Evolutionary conservation across 805 yeast genomes (phyloP), one percentile per base, ranked within the genome.

Genomic region (Teunomyces kruisii): DNA sequence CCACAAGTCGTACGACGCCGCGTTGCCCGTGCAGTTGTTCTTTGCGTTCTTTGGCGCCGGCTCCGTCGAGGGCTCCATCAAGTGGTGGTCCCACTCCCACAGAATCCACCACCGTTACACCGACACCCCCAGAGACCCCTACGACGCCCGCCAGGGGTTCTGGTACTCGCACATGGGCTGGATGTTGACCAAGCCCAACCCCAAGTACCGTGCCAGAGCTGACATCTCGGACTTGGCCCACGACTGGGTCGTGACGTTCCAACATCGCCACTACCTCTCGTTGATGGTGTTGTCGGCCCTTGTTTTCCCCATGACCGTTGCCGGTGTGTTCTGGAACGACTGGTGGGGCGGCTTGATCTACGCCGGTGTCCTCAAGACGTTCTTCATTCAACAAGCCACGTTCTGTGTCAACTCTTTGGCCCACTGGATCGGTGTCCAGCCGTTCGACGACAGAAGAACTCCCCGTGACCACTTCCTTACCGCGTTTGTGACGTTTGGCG

Each of bases 21-120:
- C 71, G 48, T 62, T 74, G 59, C 83, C 88, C 12, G 72, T 84
- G 35, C 77, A 81, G 53, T 58, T 84, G 35, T 79, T 84, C 54
- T 85, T 68, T 59, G 95, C 92, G 5, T 64, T 84, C 22, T 86
- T 86, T 57, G 95, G 95, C 51, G 88, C 92, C 28, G 86, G 90
- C 35, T 81, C 90, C 44, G 82, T 86, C 40, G 90, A 86, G 65
- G 95, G 95, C 53, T 85, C 92, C 33, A 82, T 86, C 64, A 86
- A 86, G 66, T 86, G 94, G 94, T 87, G 95, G 95, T 80, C 85
- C 39, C 94, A 86, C 63, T 78, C 86, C 42, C 95, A 87, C 68
- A 79, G 95, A 78, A 76, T 86, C 45, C 95, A 87, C 65, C 95
- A 87, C 70, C 78, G 95, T 72, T 87, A 85, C 68, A 86, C 94